Evolutionary conservation across 768 basidiomycete genomes (phyloP).

Genomic region (Pisolithus tinctorius): DNA sequence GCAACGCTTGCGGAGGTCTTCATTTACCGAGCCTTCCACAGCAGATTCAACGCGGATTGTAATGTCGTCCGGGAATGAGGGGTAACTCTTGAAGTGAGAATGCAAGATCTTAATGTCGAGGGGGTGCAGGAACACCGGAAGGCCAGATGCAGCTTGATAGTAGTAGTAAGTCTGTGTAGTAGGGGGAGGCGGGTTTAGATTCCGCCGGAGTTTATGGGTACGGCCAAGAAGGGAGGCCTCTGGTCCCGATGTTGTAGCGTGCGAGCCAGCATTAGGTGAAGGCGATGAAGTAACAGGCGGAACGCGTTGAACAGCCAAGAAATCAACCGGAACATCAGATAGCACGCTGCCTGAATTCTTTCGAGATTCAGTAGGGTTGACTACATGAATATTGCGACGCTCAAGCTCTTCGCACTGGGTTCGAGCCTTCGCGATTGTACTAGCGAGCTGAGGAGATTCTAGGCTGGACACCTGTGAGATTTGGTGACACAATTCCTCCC

Average conservation of each 20-base stretch:
- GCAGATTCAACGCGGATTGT: constrained; percentile 72
- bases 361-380: constrained; percentile 17
- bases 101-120: constrained; percentile 92
- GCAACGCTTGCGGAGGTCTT: constrained; percentile 89
- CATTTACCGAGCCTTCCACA: constrained; percentile 78
- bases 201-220: constrained; percentile 57
- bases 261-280: background rate
- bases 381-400: constrained; percentile 25
- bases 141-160: constrained; percentile 90
- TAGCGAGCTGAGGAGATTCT: constrained; percentile 58
- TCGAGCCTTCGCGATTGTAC: constrained; percentile 56
- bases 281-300: constrained; percentile 9
- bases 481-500: constrained; percentile 69
- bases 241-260: constrained; percentile 1
- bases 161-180: constrained; percentile 90
- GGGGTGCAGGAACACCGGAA: constrained; percentile 90
- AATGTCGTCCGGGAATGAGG: constrained; percentile 79
- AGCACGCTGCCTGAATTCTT: constrained; percentile 7
- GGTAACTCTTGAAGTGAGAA: constrained; percentile 74
- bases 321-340: constrained; percentile 51
- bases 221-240: constrained; percentile 5
- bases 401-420: constrained; percentile 51
- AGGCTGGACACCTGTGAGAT: constrained; percentile 74
- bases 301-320: constrained; percentile 40
- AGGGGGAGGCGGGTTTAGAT: constrained; percentile 81